phyloP scores from a whole-genome alignment of 305 asterid species.

The Solanum hybrid region DNA sequence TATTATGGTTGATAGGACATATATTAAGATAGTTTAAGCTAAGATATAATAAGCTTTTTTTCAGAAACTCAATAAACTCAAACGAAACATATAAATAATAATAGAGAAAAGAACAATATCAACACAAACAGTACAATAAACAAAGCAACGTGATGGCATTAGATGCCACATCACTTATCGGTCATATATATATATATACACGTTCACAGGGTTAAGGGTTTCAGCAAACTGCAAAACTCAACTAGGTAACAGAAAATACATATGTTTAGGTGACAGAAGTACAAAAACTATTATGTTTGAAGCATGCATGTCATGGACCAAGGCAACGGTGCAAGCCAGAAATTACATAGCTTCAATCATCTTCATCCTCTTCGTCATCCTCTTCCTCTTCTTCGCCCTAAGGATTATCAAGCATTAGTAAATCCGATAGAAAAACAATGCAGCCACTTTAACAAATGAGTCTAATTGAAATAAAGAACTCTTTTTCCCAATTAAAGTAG shows the following conservation, averaged over 20 bases:
- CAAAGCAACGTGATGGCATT: not conserved
- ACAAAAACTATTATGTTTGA: not conserved
- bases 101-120: not conserved
- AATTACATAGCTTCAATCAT: slow-evolving; percentile 11
- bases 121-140: not conserved
- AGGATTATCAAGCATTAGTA: not conserved
- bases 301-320: slow-evolving; percentile 13
- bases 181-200: not conserved
- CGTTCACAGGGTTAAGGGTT: not conserved
- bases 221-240: not conserved
- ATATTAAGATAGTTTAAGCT: not conserved
- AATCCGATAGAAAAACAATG: not conserved
- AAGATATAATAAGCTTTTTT: too few species aligned
- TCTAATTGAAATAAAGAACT: not conserved
- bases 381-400: slow-evolving; percentile 60
- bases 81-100: not conserved
- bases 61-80: not conserved
- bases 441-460: not conserved
- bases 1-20: not conserved
- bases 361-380: slow-evolving; percentile 31
- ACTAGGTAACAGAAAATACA: not conserved
- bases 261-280: not conserved
- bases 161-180: not conserved
- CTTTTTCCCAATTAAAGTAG: not conserved
- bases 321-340: not conserved